Evolutionary conservation across 345 rosid genomes (phyloP).

Genomic region (Citrus medica): DNA sequence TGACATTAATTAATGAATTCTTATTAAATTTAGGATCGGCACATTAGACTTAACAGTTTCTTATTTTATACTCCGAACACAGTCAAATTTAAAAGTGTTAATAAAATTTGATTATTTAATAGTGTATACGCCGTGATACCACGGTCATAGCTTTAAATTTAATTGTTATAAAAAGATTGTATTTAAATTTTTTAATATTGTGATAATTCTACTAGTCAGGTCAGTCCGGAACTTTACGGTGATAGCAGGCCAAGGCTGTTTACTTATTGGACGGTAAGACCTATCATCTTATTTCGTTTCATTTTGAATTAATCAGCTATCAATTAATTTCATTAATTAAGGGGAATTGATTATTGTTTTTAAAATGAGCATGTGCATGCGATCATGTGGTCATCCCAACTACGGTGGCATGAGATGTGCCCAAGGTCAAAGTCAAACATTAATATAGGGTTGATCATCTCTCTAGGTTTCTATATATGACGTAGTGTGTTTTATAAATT

Average conservation of each 20-base stretch:
- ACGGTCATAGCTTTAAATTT: no score
- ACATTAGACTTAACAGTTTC: no score
- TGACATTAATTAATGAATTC: not conserved
- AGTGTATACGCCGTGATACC: no score
- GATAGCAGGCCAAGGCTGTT: slow-evolving; percentile 93
- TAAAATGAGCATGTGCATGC: not conserved
- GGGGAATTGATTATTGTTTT: not conserved
- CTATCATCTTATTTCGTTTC: not conserved
- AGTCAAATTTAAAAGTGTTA: no score
- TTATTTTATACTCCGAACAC: no score
- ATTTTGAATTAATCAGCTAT: not conserved
- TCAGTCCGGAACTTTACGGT: slow-evolving; percentile 99
- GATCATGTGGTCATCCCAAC: not conserved
- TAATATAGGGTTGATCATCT: not conserved
- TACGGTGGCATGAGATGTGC: not conserved
- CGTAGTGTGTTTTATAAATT: no score
- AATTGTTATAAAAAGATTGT: no score
- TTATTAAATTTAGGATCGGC: no score
- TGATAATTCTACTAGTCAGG: slow-evolving; percentile 92
- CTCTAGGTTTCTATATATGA: not conserved
- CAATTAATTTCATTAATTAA: not conserved
- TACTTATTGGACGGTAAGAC: slow-evolving; percentile 95
- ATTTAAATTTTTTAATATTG: slow-evolving; percentile 39
- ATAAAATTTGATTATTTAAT: no score
- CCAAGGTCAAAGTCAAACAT: slow-evolving; percentile 14